Base-by-base conservation (phyloP, 805 yeast species). In the Blastobotrys robertii region DNA sequence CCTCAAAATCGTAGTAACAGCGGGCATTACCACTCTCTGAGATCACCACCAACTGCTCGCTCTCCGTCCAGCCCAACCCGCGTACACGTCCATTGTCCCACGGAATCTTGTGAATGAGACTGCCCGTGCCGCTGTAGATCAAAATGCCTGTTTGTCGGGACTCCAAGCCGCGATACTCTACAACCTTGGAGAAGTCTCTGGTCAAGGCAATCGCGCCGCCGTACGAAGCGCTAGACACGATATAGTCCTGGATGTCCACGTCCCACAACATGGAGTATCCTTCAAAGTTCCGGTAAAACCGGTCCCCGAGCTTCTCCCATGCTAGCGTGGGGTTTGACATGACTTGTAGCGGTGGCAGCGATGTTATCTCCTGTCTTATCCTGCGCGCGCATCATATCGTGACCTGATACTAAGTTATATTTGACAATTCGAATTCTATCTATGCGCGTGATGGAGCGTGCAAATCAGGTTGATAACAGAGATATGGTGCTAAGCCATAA, bases 221-320 rank as follows among this genome's bases (percentile, higher is more conserved):
- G 43, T 63, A 62, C 0, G 76, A 64, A 0, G 82, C 77, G 11
- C 76, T 59, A 4, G 72, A 65, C 4, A 78, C 74, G 9, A 61
- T 53, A 49, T 65, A 70, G 43, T 74, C 69, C 11, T 55, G 55
- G 4, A 74, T 39, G 22, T 68, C 60, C 6, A 50, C 50, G 12
- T 68, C 60, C 83, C 83, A 78, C 42, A 69, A 62, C 52, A 77
- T 56, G 1, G 65, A 70, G 53, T 74, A 79, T 44, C 83, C 79
- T 13, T 75, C 71, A 43, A 79, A 61, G 12, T 72, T 68, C 43
- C 82, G 67, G 51, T 85, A 87, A 58, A 74, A 84, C 8, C 76
- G 81, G 58, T 77, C 76, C 42, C 76, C 78, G 13, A 87, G 69
- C 49, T 80, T 72, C 58, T 86, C 95, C 97, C 97, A 87, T 36